phyloP scores from a whole-genome alignment of 768 basidiomycete species.

The Xanthoconium stramineum region DNA sequence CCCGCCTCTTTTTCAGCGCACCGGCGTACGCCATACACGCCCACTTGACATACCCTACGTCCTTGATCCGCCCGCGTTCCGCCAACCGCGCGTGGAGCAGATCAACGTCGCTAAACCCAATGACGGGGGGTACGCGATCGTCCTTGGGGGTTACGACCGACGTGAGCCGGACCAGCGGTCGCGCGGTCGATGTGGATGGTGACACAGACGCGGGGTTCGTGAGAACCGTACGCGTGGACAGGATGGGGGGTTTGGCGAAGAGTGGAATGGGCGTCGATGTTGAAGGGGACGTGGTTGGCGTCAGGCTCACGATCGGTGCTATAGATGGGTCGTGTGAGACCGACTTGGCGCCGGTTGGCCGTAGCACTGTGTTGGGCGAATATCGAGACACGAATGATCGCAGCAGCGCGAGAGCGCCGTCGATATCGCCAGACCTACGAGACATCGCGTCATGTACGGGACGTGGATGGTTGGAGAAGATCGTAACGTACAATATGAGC shows the following conservation, averaged over 20 bases:
- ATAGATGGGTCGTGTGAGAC: background rate
- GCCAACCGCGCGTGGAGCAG: constrained; percentile 73
- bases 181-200: constrained; percentile 28
- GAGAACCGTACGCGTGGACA: constrained; percentile 59
- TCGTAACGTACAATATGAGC: constrained; percentile 51
- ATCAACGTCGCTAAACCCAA: constrained; percentile 77
- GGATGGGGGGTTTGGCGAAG: constrained; percentile 44
- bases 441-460: background rate
- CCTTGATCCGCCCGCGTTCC: constrained; percentile 36
- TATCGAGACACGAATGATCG: constrained; percentile 62
- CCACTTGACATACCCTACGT: constrained; percentile 70
- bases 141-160: constrained; percentile 61
- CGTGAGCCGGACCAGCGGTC: constrained; percentile 72
- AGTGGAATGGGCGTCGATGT: constrained; percentile 13
- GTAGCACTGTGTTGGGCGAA: constrained; percentile 53
- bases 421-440: constrained; percentile 46
- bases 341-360: constrained; percentile 19
- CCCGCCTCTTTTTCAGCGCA: constrained; percentile 59
- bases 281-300: background rate
- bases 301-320: background rate
- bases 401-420: constrained; percentile 54
- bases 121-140: constrained; percentile 73
- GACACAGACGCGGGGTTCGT: constrained; percentile 19
- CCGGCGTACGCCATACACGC: constrained; percentile 70
- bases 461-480: background rate